phyloP scores from a whole-genome alignment of 2,329 filamentous ascomycete species.

The Teratosphaeria pseudoeucalypti region DNA sequence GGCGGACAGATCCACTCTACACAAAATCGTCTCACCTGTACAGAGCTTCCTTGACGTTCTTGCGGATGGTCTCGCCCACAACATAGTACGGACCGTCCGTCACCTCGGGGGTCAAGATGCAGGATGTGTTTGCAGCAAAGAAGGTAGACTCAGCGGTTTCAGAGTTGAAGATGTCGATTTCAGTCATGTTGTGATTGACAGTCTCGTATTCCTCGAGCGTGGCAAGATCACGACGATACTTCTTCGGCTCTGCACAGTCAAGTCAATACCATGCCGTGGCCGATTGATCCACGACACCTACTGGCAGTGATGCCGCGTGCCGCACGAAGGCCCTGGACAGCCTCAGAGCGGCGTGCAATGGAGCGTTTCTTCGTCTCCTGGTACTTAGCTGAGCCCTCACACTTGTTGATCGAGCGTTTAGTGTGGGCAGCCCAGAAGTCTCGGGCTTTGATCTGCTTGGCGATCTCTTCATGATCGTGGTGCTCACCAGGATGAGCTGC shows the following conservation, averaged over 20 bases:
- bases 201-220: neutral
- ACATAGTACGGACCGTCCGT: conserved; percentile 27
- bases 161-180: conserved; percentile 4
- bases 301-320: neutral
- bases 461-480: neutral
- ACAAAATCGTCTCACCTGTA: neutral
- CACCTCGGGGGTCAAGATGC: conserved; percentile 20
- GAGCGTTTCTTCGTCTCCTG: neutral
- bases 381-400: neutral
- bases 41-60: conserved; percentile 31
- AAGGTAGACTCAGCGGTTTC: conserved; percentile 2
- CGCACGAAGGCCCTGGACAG: neutral
- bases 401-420: neutral
- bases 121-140: conserved; percentile 17
- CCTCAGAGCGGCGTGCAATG: neutral
- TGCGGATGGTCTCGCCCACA: conserved; percentile 29
- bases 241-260: neutral
- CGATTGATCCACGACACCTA: neutral
- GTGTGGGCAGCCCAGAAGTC: neutral
- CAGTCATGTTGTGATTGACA: neutral
- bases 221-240: conserved; percentile 1
- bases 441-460: neutral
- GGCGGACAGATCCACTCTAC: neutral
- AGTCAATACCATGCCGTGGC: neutral
- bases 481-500: neutral